Evolutionary conservation across 345 rosid genomes (phyloP), one percentile per base, ranked within the genome.

Genomic region (Gossypium ekmanianum): DNA sequence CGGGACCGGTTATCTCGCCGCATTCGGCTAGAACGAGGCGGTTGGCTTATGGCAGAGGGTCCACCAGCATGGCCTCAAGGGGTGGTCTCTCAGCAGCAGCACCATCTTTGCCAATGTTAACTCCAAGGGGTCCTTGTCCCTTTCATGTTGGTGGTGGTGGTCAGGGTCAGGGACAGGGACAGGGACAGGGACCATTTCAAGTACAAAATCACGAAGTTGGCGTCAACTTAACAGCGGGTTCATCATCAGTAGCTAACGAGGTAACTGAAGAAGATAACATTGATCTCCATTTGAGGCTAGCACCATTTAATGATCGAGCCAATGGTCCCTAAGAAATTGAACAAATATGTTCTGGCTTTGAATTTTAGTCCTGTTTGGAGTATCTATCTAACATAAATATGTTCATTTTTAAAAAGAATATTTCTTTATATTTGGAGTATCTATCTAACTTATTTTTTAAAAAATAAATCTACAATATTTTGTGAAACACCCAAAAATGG

Each of bases 251-350:
- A 6, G 20, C 43, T 29, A n/a, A 68, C 2, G 20, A 43, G 17
- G 76, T 9, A 26, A 61, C 27, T 26, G 57, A 61, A 73, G 45
- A 12, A 63, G 50, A 51, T 34, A 24, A 34, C 1, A 52, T 74
- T 63, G 77, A 74, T 74, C 77, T 74, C 51, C 77, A 34, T 51
- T 50, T 74, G 17, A 24, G 71, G 77, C 71, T 74, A 14, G 76
- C 76, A 50, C 70, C 76, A 3, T 47, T 57, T 20, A 57, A 2
- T 20, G 39, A 66, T 66, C 18, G 54, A 22, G n/a, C 57, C 69
- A 62, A 16, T 34, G 67, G 20, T 34, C 10, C 44, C n/a, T 43
- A 41, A 24, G 47, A 63, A 44, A 34, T 2, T 62, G 22, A 62
- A 45, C n/a, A 44, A 13, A 2, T 20, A 3, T 22, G 22, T 22